Evolutionary conservation across 2,329 filamentous ascomycete species (phyloP), one percentile per base, ranked within the genome.

Genomic region (Alternaria alternata): DNA sequence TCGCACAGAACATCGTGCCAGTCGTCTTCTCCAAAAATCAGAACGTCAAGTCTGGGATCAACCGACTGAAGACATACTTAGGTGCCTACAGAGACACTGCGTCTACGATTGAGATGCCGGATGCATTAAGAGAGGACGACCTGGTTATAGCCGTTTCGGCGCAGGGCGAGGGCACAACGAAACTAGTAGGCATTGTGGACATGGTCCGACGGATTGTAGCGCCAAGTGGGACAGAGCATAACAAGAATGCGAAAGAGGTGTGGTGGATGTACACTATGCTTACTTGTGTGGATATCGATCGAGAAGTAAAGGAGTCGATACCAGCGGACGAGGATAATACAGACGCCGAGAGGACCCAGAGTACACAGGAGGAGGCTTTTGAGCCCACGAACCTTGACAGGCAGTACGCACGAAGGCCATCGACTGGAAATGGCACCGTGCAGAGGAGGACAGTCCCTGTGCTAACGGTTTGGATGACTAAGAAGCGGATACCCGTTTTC

Each of bases 381-480:
- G 65, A 68, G 48, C 42, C 61, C 5, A 61, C 63, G 57, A 59
- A 62, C 9, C 26, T 62, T 7, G 63, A 62, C 34, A n/a, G n/a
- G 11, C 34, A 44, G 6, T 44, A 54, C 2, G 18, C 18, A 12
- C 51, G 36, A 49, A 42, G 18, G 28, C 4, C 14, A 39, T 5
- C n/a, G 30, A 16, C 30, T 9, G 34, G 32, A 16, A 47, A 66
- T 18, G 26, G 46, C 7, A 26, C 26, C 5, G 20, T 43, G 22
- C 42, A 57, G 34, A 61, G 16, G 53, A 62, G 49, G 32, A 66
- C 48, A 9, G 36, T 61, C 16, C 68, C 69, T 0, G 64, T 72
- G 11, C 47, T 72, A 3, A 71, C 68, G 1, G 54, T 70, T 2
- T 72, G 70, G 70, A 57, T 72, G 46, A 66, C 64, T 16, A 67